Evolutionary conservation across 352 stramenopile species (phyloP), one percentile per base, ranked within the genome.

Genomic region (Globisporangium parvum): DNA sequence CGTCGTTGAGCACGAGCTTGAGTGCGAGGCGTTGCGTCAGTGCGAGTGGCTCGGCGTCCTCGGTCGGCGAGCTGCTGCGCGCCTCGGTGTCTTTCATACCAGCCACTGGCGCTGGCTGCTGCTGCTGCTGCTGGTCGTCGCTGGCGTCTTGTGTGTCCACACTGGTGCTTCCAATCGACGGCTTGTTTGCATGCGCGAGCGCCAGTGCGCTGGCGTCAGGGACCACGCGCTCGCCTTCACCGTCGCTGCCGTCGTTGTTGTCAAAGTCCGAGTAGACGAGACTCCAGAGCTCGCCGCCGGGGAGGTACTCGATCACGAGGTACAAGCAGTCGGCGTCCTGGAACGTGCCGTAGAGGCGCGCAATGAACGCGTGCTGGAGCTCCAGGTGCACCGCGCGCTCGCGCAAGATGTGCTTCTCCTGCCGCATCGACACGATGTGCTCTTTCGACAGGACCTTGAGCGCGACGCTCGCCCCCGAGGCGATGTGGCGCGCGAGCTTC

Each of bases 241-340:
- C 46, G n/a, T 69, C 50, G 8, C 66, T 46, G 2, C 62, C 47
- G 51, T 71, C 63, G 33, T 51, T 60, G 23, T 68, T 60, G 40
- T 66, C 71, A 62, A 70, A 69, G 20, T 79, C 65, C n/a, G 70
- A 70, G 55, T 93, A 88, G 17, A 93, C 73, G 35, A 90, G 57
- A 41, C 74, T 88, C 66, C 71, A 93, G 31, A 95, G 71, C 60
- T 94, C 84, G 14, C 86, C 86, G 37, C 86, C 86, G 0, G 81
- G 73, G 12, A 88, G 61, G 55, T 87, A 90, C 59, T 93, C 82
- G 20, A 94, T 74, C 40, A 90, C 72, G 9, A 96, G 63, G 60
- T 91, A 96, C 17, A 94, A 58, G 52, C 76, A 88, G 46, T 91
- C 75, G 31, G 85, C 69, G 60, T 96, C 86, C 60, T 93, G 84